Evolutionary conservation across 2,329 filamentous ascomycete genomes (phyloP), one percentile per base, ranked within the genome.

Genomic region (Daldinia eschscholtzii): DNA sequence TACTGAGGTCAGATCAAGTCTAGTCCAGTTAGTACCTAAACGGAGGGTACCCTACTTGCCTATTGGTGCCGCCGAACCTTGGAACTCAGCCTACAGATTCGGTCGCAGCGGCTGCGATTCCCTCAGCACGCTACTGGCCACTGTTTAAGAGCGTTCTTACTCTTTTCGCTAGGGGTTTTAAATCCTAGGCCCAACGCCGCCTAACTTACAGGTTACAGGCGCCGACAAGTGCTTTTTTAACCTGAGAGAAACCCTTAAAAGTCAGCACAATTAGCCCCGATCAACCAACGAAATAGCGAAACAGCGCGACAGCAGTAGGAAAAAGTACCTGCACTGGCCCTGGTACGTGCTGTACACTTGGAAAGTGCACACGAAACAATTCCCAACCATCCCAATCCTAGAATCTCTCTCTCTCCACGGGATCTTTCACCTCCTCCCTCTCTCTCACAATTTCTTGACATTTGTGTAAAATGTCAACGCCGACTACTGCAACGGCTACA

Each of bases 401-500:
- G 55, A 42, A 53, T 41, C 23, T 28, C 23, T 60, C 20, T 60
- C 55, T 39, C 61, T 48, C 41, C 57, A 26, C 37, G 26, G 26
- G 26, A 33, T 60, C 64, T 64, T 67, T 64, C 63, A 61, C 57
- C 50, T 65, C 57, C 13, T 33, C 30, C 9, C 30, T 39, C 35
- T 71, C 64, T 64, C 60, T 39, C 20, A 42, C 42, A 56, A 64
- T 64, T 63, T 70, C 67, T 70, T 64, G 65, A 66, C 67, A 67
- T 64, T 68, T 57, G 41, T 64, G 72, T 77, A 80, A 71, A 80
- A 94, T 95, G 92, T 94, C 92, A 85, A 94, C 92, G 75, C 92
- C 92, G 74, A 93, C 92, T 70, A 92, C 90, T 77, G 91, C 90
- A 76, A 92, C 91, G 80, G 90, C 90, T 77, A 91, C 90, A 74